These are phyloP conservation scores for Cryptococcus wingfieldii DNA, from an alignment of 1,284 basidiomycete species.

Conservation along the genomic window DNA sequence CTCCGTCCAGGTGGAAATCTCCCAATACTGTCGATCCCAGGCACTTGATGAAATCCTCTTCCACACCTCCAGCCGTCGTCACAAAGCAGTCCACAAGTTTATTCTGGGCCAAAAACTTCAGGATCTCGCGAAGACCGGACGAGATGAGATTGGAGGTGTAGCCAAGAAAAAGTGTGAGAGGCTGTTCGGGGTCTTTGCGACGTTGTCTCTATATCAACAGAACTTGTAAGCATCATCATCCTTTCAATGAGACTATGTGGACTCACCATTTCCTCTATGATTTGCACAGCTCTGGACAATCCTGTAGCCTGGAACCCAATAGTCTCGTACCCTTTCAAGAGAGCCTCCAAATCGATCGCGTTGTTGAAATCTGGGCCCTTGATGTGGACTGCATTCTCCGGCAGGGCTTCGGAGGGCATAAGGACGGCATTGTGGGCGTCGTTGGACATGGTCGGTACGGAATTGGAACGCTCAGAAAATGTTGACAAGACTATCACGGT, in stretches of 20 bases:
- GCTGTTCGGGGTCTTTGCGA: conserved; percentile 38
- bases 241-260: background rate
- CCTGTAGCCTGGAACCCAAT: conserved; percentile 97
- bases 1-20: conserved; percentile 88
- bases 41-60: conserved; percentile 99
- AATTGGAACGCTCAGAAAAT: too few relatives aligned
- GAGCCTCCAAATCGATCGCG: conserved; percentile 61
- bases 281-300: conserved; percentile 71
- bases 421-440: conserved; percentile 61
- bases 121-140: conserved; percentile 89
- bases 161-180: conserved; percentile 79
- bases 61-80: conserved; percentile 96
- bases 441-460: conserved; percentile 8
- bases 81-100: conserved; percentile 85
- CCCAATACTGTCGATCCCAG: conserved; percentile 92
- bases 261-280: conserved; percentile 50
- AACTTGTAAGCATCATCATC: background rate
- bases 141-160: conserved; percentile 99
- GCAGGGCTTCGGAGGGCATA: conserved; percentile 72
- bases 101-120: conserved; percentile 89
- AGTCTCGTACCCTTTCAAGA: conserved; percentile 75
- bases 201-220: conserved; percentile 31
- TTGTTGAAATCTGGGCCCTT: conserved; percentile 83
- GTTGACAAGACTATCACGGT: too few relatives aligned
- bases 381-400: conserved; percentile 67